phyloP scores from a whole-genome alignment of 495 filamentous ascomycete species.

The Penicillium ucsense region DNA sequence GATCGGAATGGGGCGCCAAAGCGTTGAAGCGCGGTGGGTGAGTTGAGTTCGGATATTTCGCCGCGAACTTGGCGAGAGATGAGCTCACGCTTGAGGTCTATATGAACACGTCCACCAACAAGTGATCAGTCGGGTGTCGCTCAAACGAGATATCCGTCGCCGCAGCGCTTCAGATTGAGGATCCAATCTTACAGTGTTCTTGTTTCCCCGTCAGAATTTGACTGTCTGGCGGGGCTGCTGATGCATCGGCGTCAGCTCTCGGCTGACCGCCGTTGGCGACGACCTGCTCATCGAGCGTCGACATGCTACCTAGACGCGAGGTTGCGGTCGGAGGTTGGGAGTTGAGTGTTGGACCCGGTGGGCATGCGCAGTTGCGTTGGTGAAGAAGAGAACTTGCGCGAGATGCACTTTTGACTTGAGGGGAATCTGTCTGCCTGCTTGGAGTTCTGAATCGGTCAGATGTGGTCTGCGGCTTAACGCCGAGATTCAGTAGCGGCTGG shows the following conservation, averaged over 20 bases:
- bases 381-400: background rate
- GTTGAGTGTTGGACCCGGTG: background rate
- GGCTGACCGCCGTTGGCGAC: constrained; percentile 3
- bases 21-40: constrained; percentile 83
- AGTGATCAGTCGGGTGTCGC: background rate
- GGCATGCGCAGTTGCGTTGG: background rate
- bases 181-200: constrained; percentile 73
- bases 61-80: constrained; percentile 77
- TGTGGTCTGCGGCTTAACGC: constrained; percentile 4
- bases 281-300: constrained; percentile 1
- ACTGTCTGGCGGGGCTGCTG: constrained; percentile 28
- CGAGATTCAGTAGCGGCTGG: constrained; percentile 8
- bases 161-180: background rate
- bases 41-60: constrained; percentile 87
- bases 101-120: background rate
- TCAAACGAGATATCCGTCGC: background rate
- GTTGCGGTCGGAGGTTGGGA: background rate
- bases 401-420: too few relatives aligned
- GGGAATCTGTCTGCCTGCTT: constrained; percentile 14
- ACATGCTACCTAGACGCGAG: background rate
- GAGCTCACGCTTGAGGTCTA: constrained; percentile 94
- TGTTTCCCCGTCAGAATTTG: constrained; percentile 84
- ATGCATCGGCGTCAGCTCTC: background rate
- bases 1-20: constrained; percentile 95
- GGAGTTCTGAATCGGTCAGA: background rate